phyloP scores from a whole-genome alignment of 495 filamentous ascomycete species.

The Penicillium samsonianum region DNA sequence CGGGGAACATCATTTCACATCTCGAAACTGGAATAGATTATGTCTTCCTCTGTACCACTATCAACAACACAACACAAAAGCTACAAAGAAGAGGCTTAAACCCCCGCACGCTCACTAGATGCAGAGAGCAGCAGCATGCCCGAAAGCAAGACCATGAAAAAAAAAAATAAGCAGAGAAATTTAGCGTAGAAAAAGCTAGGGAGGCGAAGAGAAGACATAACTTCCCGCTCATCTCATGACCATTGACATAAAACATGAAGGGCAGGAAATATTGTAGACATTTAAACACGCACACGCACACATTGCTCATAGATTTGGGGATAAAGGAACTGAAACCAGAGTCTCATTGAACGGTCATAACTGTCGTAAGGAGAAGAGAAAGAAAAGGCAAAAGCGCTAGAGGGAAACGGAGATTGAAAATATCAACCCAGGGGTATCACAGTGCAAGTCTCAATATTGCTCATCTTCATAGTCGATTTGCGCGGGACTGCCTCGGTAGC shows the following conservation, averaged over 20 bases:
- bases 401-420: constrained; percentile 16
- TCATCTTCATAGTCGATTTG: constrained; percentile 46
- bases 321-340: background rate
- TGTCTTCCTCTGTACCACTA: constrained; percentile 1
- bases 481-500: constrained; percentile 51
- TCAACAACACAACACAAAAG: constrained; percentile 1
- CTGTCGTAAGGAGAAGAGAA: constrained; percentile 11
- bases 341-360: constrained; percentile 1
- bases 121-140: background rate
- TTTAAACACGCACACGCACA: constrained; percentile 7
- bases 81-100: constrained; percentile 3
- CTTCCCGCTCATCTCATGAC: background rate
- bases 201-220: constrained; percentile 10
- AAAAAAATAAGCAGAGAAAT: background rate
- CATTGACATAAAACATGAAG: background rate
- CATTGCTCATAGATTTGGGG: constrained; percentile 6
- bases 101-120: background rate
- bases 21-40: background rate
- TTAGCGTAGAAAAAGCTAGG: background rate
- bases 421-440: constrained; percentile 29
- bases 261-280: constrained; percentile 10
- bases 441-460: constrained; percentile 35
- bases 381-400: constrained; percentile 15
- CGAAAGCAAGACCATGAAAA: background rate
- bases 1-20: background rate